Evolutionary conservation across 805 yeast species (phyloP).

Genomic region (Kazachstania martiniae): DNA sequence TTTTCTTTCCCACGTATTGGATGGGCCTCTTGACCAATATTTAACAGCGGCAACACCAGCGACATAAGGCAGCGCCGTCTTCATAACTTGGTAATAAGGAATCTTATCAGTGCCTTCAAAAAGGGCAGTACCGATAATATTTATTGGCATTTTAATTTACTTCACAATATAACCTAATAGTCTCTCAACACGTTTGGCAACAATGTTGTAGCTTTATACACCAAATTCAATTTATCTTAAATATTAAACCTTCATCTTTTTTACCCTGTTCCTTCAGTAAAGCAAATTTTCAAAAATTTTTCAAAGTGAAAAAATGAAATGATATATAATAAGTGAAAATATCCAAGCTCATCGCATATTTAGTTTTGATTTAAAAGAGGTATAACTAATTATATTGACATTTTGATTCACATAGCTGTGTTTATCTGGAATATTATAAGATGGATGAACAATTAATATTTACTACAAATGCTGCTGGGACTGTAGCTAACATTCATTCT

Average conservation of each 20-base stretch:
- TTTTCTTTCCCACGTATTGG: slow-evolving; percentile 87
- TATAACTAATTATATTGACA: background rate
- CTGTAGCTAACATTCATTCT: slow-evolving; percentile 21
- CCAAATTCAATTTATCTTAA: no score
- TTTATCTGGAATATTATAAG: no score
- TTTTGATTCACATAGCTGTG: background rate
- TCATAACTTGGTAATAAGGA: slow-evolving; percentile 62
- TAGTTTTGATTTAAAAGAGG: slow-evolving; percentile 3
- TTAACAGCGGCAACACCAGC: slow-evolving; percentile 42
- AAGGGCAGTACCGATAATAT: slow-evolving; percentile 58
- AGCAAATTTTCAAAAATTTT: slow-evolving; percentile 4
- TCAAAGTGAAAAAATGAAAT: no score
- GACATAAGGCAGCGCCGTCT: slow-evolving; percentile 45
- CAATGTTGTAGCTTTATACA: no score
- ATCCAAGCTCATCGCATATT: slow-evolving; percentile 17
- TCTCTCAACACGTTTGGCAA: no score
- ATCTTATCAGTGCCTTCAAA: slow-evolving; percentile 63
- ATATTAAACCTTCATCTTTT: no score
- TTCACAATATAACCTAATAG: no score
- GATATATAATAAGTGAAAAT: no score
- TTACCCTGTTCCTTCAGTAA: no score
- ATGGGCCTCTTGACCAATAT: slow-evolving; percentile 65
- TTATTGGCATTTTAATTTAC: slow-evolving; percentile 87
- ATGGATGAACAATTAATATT: slow-evolving; percentile 23
- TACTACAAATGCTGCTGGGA: slow-evolving; percentile 22